phyloP scores from a whole-genome alignment of 2,329 filamentous ascomycete genomes.

The Xylaria hypoxylon region DNA sequence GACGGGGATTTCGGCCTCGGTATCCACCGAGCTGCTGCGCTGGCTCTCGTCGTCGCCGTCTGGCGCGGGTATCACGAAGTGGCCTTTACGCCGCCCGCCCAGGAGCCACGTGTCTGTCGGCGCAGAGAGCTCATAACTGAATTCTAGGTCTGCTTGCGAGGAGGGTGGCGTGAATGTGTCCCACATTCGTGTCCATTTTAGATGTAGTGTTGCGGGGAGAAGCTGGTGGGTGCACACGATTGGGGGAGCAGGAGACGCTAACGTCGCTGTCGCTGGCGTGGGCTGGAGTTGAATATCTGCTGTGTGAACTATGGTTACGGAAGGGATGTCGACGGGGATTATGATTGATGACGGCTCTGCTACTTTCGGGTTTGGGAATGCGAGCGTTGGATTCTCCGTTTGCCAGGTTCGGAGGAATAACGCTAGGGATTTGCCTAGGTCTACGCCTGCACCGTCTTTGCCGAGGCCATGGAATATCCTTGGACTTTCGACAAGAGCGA shows the following conservation, averaged over 20 bases:
- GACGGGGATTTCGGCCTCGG: slow-evolving; percentile 72
- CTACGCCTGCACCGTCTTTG: slow-evolving; percentile 51
- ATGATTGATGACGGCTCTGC: slow-evolving; percentile 72
- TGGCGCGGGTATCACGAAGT: slow-evolving; percentile 72
- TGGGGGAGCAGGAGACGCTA: slow-evolving; percentile 45
- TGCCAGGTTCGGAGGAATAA: slow-evolving; percentile 57
- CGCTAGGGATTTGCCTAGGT: slow-evolving; percentile 48
- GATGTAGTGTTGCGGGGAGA: slow-evolving; percentile 69
- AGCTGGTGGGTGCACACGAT: slow-evolving; percentile 72
- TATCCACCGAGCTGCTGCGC: slow-evolving; percentile 57
- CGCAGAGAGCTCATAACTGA: slow-evolving; percentile 84
- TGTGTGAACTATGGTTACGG: slow-evolving; percentile 84
- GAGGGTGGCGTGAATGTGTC: slow-evolving; percentile 59
- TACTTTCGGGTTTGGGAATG: slow-evolving; percentile 50
- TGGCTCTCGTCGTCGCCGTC: slow-evolving; percentile 32
- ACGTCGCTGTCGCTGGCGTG: slow-evolving; percentile 48
- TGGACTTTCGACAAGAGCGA: slow-evolving; percentile 61
- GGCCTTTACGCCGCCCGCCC: slow-evolving; percentile 82
- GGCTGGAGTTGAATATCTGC: slow-evolving; percentile 71
- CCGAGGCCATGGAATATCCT: slow-evolving; percentile 64
- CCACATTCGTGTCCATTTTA: slow-evolving; percentile 73
- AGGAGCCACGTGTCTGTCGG: slow-evolving; percentile 84
- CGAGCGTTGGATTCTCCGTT: slow-evolving; percentile 50
- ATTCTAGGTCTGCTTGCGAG: slow-evolving; percentile 68
- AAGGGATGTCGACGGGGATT: slow-evolving; percentile 91